phyloP scores from a whole-genome alignment of 495 filamentous ascomycete species.

The Neurospora sublineolata region DNA sequence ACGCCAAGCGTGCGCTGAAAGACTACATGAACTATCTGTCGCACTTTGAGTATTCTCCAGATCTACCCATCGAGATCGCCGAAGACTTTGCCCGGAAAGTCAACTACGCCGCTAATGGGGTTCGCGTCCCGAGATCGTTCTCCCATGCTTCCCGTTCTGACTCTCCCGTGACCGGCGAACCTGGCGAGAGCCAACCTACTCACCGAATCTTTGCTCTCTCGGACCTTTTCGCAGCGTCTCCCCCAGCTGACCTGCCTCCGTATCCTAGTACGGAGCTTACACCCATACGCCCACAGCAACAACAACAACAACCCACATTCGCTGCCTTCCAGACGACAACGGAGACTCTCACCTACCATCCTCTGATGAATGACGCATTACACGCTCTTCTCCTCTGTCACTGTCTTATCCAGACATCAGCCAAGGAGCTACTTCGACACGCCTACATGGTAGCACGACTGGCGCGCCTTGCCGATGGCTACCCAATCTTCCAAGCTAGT shows the following conservation, averaged over 20 bases:
- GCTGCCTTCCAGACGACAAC: constrained; percentile 27
- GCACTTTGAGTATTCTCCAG: constrained; percentile 65
- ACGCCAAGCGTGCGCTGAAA: constrained; percentile 61
- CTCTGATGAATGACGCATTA: constrained; percentile 61
- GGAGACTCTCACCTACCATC: constrained; percentile 68
- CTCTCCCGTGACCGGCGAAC: constrained; percentile 6
- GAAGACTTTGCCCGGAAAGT: constrained; percentile 58
- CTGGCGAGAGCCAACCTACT: neutral
- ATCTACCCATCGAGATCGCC: constrained; percentile 48
- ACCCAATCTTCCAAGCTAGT: constrained; percentile 65
- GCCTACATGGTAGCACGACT: constrained; percentile 69
- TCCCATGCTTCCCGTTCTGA: neutral
- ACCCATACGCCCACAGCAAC: constrained; percentile 10
- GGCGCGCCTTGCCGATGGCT: constrained; percentile 61
- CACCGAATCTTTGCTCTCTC: constrained; percentile 36
- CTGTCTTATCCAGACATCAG: constrained; percentile 58
- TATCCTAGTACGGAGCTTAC: constrained; percentile 39
- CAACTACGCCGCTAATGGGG: constrained; percentile 39
- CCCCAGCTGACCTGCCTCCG: constrained; percentile 43
- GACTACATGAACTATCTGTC: constrained; percentile 60
- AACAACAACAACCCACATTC: constrained; percentile 8
- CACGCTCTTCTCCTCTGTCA: constrained; percentile 65
- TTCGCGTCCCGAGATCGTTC: constrained; percentile 14
- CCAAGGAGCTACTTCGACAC: constrained; percentile 61
- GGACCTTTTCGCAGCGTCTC: constrained; percentile 44